These are phyloP conservation scores for Periconia sp. DNA, from an alignment of 2,329 filamentous ascomycete species.

Conservation along the genomic window DNA sequence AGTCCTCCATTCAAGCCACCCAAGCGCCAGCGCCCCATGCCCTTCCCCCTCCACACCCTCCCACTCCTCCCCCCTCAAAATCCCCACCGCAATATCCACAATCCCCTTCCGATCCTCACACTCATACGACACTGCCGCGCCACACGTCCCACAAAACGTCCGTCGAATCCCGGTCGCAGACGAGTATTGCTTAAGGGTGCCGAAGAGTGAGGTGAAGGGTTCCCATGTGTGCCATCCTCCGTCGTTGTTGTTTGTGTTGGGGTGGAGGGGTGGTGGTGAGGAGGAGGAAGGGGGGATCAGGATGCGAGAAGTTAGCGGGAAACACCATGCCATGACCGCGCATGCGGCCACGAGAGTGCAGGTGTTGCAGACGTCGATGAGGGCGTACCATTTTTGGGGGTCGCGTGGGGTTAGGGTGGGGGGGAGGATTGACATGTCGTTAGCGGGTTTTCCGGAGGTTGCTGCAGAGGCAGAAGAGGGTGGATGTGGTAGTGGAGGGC, in stretches of 20 bases:
- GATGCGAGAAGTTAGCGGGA: constrained; percentile 63
- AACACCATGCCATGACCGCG: constrained; percentile 68
- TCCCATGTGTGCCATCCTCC: not conserved
- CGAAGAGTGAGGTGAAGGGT: constrained; percentile 43
- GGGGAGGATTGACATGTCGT: constrained; percentile 52
- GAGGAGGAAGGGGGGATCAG: constrained; percentile 39
- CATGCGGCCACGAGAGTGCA: constrained; percentile 64
- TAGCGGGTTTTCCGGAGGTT: constrained; percentile 12
- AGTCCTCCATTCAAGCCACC: constrained; percentile 65
- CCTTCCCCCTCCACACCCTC: too few relatives aligned
- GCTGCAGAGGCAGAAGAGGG: not conserved
- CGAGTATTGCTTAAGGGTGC: constrained; percentile 55
- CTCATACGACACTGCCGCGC: constrained; percentile 67
- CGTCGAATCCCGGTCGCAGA: constrained; percentile 58
- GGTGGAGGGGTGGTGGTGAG: not conserved
- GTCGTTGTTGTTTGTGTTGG: too few relatives aligned
- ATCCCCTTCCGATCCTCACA: constrained; percentile 53
- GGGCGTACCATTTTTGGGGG: constrained; percentile 64
- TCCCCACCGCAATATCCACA: constrained; percentile 65
- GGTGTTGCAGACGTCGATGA: constrained; percentile 54
- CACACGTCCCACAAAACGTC: constrained; percentile 65
- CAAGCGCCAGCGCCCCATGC: constrained; percentile 54
- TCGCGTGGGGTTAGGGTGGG: constrained; percentile 57
- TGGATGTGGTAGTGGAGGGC: constrained; percentile 45
- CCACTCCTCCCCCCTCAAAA: constrained; percentile 48